Evolutionary conservation across 192 early-diverging fungal species (phyloP), one percentile per base, ranked within the genome.

Genomic region (Powellomyces hirtus): DNA sequence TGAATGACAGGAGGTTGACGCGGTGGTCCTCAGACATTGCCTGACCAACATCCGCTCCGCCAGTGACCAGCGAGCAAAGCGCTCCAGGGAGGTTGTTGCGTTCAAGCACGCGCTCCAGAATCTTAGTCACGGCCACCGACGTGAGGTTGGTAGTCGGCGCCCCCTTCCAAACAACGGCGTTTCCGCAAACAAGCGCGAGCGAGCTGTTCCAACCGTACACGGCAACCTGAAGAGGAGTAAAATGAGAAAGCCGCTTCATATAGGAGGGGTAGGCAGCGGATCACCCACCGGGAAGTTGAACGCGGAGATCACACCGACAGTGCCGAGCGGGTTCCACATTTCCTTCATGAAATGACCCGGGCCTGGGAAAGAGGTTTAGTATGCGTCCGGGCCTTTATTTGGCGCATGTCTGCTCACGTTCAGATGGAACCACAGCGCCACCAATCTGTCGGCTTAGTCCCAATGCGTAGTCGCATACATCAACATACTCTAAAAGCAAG

Each of bases 271-370:
- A 36, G 16, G 27, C 31, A 75, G n/a, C n/a, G n/a, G n/a, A n/a
- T n/a, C n/a, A n/a, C n/a, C n/a, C n/a, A n/a, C 80, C 49, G 95
- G 95, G 79, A 96, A 98, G 80, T 98, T 98, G 73, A 84, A 98
- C 18, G 95, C 94, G 34, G 91, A 92, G 72, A 98, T 93, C 61
- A 98, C 89, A 65, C 93, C 95, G 27, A 94, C 90, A 26, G 86
- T 86, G 45, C 95, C 95, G 34, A 98, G 81, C 26, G 95, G 95
- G 66, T 98, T 92, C 91, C 90, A 98, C 66, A 92, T 85, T 77
- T 98, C 95, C 79, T 95, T 88, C 91, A 98, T 94, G 56, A 91
- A 82, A 75, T 98, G 95, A 24, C 93, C 93, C n/a, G 91, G 88
- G 13, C 87, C 52, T 62, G 24, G n/a, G 46, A 3, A 49, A 49